A percentile compares a stretch with the other conserved stretches of the same genome.
Conservation (phyloP, 1,284 basidiomycete species). For the Heterobasidion irregulare region DNA sequence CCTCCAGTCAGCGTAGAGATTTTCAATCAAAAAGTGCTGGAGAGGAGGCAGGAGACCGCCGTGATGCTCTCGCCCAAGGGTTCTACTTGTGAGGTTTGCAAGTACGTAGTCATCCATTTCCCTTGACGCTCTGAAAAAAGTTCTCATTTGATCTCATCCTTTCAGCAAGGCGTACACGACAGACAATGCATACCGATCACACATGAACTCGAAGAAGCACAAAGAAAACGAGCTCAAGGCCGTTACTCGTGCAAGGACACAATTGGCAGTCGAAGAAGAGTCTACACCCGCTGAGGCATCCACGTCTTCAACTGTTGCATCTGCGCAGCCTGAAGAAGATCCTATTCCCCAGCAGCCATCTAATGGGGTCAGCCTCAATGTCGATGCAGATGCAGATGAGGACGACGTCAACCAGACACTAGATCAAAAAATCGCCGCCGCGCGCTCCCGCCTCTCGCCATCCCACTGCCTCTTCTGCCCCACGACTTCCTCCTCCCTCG, state of each 20-base stretch:
- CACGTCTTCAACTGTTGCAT: not conserved
- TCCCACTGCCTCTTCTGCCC: slow-evolving; percentile 86
- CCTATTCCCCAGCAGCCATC: not conserved
- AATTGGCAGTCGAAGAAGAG: slow-evolving; percentile 10
- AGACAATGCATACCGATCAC: slow-evolving; percentile 84
- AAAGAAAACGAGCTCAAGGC: slow-evolving; percentile 69
- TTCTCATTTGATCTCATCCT: slow-evolving; percentile 4
- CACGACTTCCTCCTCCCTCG: slow-evolving; percentile 40
- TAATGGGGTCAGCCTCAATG: slow-evolving; percentile 17
- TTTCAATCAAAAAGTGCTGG: slow-evolving; percentile 91
- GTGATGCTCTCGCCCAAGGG: slow-evolving; percentile 58
- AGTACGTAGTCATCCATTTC: slow-evolving; percentile 36
- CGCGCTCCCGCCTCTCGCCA: slow-evolving; percentile 55
- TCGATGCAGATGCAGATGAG: slow-evolving; percentile 37
- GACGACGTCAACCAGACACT: slow-evolving; percentile 50
- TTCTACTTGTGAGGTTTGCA: slow-evolving; percentile 75
- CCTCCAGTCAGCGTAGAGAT: slow-evolving; percentile 75
- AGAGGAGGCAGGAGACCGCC: slow-evolving; percentile 68
- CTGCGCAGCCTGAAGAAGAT: slow-evolving; percentile 8
- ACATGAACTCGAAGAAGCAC: slow-evolving; percentile 88
- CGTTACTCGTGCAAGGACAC: slow-evolving; percentile 11
- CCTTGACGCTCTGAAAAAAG: not conserved
- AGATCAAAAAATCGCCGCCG: slow-evolving; percentile 73
- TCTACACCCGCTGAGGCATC: slow-evolving; percentile 3
- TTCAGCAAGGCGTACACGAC: slow-evolving; percentile 84